A percentile compares a stretch with the other conserved stretches of the same genome.
These are phyloP conservation scores for Russula sp. DNA, from an alignment of 768 basidiomycete genomes.

Conservation along the genomic window DNA sequence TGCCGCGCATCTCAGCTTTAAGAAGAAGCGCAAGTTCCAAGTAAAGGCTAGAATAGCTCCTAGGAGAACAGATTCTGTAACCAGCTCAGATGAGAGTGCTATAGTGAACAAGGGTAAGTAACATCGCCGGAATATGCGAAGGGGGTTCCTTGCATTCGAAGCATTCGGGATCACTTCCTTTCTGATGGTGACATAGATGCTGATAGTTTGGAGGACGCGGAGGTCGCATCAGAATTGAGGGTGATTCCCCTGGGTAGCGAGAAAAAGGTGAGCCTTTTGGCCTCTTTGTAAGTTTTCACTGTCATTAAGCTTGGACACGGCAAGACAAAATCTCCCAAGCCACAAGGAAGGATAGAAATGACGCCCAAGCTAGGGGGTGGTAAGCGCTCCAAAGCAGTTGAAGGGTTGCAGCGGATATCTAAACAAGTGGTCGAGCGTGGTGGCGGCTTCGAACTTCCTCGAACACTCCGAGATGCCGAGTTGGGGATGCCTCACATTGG, in stretches of 20 bases:
- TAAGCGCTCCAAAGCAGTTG: background rate
- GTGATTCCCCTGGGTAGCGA: background rate
- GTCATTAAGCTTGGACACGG: background rate
- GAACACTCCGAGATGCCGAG: too few relatives aligned
- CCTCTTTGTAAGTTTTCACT: background rate
- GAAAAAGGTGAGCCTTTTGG: slow-evolving; percentile 1
- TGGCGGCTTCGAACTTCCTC: background rate
- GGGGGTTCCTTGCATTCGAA: background rate
- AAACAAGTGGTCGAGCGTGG: background rate
- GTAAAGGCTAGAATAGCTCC: background rate
- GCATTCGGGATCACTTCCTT: background rate
- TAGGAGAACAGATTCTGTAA: background rate
- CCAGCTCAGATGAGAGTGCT: background rate
- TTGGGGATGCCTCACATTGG: background rate
- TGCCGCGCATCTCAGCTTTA: background rate
- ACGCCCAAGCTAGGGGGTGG: background rate
- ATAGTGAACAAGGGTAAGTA: background rate
- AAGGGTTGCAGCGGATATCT: background rate
- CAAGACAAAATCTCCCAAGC: background rate
- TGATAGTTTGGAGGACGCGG: background rate
- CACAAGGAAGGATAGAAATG: background rate
- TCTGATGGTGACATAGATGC: background rate
- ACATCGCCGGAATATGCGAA: background rate
- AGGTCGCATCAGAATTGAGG: background rate
- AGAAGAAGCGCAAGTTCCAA: background rate